phyloP scores from a whole-genome alignment of 2,329 filamentous ascomycete species.

The Fusarium compactum region DNA sequence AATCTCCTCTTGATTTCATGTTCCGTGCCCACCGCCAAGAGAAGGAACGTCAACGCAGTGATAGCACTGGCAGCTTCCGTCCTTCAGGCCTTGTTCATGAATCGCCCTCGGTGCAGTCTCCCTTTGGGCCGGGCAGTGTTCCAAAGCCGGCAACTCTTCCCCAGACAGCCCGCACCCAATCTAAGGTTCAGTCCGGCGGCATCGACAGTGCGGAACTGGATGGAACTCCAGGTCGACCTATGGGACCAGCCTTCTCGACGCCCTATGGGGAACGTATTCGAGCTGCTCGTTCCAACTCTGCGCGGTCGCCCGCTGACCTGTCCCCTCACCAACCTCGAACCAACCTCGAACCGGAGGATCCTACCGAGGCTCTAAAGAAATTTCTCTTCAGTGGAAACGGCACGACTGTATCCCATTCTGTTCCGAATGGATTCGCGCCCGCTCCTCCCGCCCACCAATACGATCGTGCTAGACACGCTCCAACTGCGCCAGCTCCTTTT shows the following conservation, averaged over 20 bases:
- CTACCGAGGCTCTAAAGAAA: conserved; percentile 66
- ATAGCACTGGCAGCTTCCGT: conserved; percentile 62
- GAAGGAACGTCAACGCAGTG: conserved; percentile 70
- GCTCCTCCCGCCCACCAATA: conserved; percentile 31
- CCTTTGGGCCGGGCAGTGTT: conserved; percentile 46
- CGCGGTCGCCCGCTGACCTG: conserved; percentile 34
- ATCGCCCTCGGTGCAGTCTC: conserved; percentile 63
- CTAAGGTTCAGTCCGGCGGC: conserved; percentile 40
- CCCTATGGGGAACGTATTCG: conserved; percentile 72
- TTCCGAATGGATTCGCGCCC: conserved; percentile 38
- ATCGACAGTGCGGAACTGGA: conserved; percentile 69
- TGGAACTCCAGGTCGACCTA: conserved; percentile 64
- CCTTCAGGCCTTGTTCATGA: conserved; percentile 57
- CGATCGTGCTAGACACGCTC: conserved; percentile 13
- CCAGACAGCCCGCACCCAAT: conserved; percentile 44
- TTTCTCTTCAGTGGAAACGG: conserved; percentile 63
- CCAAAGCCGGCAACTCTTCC: conserved; percentile 43
- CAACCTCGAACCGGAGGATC: conserved; percentile 46
- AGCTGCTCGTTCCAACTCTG: conserved; percentile 59
- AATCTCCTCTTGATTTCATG: conserved; percentile 89
- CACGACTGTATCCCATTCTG: conserved; percentile 28
- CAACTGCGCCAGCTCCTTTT: conserved; percentile 17
- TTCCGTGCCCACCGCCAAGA: conserved; percentile 89
- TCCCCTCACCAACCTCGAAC: conserved; percentile 24
- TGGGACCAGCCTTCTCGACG: conserved; percentile 76